These are phyloP conservation scores for Peterozyma toletana DNA, from an alignment of 805 yeast species.

Conservation along the genomic window DNA sequence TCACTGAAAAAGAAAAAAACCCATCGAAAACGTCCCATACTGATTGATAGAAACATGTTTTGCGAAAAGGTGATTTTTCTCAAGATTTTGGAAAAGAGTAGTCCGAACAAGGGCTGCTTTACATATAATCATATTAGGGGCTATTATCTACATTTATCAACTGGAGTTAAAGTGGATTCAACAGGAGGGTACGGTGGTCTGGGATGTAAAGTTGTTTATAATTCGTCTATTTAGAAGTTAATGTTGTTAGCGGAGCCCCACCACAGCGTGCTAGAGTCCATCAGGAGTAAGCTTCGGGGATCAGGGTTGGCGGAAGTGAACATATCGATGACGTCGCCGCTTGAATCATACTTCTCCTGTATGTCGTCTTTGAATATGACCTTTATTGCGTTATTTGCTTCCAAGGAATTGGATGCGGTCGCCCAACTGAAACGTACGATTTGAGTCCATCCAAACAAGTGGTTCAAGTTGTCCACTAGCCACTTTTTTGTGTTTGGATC, in stretches of 20 bases:
- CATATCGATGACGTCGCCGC: slow-evolving; percentile 4
- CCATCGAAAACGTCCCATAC: no score
- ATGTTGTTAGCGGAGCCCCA: slow-evolving; percentile 5
- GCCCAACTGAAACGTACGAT: slow-evolving; percentile 90
- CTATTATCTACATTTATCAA: no score
- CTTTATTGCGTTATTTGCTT: slow-evolving; percentile 39
- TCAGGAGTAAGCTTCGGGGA: background rate
- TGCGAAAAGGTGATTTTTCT: no score
- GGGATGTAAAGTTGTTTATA: no score
- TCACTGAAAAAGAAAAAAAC: no score
- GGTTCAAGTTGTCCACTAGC: slow-evolving; percentile 58
- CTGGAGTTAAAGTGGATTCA: no score
- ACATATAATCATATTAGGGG: no score
- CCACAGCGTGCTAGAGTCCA: slow-evolving; percentile 9
- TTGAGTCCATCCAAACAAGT: slow-evolving; percentile 79
- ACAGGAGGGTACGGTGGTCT: no score
- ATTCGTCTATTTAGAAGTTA: no score
- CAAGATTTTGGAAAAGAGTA: slow-evolving; percentile 8
- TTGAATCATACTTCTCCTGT: slow-evolving; percentile 10
- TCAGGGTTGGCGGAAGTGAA: slow-evolving; percentile 1
- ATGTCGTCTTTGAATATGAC: slow-evolving; percentile 58
- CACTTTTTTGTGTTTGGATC: slow-evolving; percentile 84
- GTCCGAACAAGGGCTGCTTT: slow-evolving; percentile 3
- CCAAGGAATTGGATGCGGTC: slow-evolving; percentile 72
- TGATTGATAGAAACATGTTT: no score